Percentiles rank a stretch among this genome's conserved stretches.
Evolutionary conservation across 2,329 filamentous ascomycete genomes (phyloP).

Genomic region (Penicillium oxalicum): DNA sequence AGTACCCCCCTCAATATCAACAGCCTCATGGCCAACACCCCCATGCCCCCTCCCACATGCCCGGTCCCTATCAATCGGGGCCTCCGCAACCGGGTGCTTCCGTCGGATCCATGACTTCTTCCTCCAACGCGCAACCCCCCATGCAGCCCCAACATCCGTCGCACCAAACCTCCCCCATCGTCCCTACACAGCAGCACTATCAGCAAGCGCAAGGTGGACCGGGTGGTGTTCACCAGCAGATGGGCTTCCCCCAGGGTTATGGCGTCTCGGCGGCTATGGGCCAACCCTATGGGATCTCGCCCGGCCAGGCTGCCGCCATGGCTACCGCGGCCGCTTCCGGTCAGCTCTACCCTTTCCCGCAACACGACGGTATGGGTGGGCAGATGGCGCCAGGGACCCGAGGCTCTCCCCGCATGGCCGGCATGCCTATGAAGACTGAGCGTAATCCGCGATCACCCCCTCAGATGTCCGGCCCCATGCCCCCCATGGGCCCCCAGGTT

Average conservation of each 20-base stretch:
- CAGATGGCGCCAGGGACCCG: slow-evolving; percentile 50
- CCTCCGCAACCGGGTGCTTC: slow-evolving; percentile 44
- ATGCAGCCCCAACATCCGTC: slow-evolving; percentile 53
- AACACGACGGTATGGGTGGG: slow-evolving; percentile 62
- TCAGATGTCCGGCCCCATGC: slow-evolving; percentile 59
- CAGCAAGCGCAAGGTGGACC: slow-evolving; percentile 57
- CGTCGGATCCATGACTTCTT: slow-evolving; percentile 59
- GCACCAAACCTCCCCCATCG: slow-evolving; percentile 71
- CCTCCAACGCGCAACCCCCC: slow-evolving; percentile 63
- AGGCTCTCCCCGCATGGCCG: slow-evolving; percentile 72
- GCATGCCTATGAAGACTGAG: slow-evolving; percentile 63
- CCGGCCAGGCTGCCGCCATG: slow-evolving; percentile 87
- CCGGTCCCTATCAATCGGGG: slow-evolving; percentile 58
- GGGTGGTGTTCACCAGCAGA: slow-evolving; percentile 59
- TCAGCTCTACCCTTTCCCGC: slow-evolving; percentile 67
- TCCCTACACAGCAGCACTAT: slow-evolving; percentile 68
- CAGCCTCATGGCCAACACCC: slow-evolving; percentile 58
- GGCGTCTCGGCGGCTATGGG: slow-evolving; percentile 70
- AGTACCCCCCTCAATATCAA: slow-evolving; percentile 68
- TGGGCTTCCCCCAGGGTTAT: slow-evolving; percentile 75
- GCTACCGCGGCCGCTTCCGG: slow-evolving; percentile 88
- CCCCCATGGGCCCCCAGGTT: slow-evolving; percentile 43
- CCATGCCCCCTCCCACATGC: slow-evolving; percentile 53
- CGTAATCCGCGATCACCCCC: slow-evolving; percentile 71
- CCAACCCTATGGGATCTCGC: slow-evolving; percentile 66